phyloP scores from a whole-genome alignment of 345 rosid genomes.

The Orychophragmus violaceus region DNA sequence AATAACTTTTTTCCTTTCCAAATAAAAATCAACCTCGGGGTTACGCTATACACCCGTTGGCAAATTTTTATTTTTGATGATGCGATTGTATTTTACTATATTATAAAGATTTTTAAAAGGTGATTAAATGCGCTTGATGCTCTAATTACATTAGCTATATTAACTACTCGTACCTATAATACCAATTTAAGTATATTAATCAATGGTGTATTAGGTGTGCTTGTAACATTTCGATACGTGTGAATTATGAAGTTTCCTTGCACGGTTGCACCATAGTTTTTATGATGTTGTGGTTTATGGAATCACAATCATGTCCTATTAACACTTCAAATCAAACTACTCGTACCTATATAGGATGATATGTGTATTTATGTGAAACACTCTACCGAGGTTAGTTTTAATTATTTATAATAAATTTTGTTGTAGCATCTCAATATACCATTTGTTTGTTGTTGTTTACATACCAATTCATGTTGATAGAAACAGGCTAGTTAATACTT shows the following conservation, averaged over 20 bases:
- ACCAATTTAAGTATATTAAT: not conserved
- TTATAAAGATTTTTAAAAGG: not conserved
- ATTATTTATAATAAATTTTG: not conserved
- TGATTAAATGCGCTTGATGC: not conserved
- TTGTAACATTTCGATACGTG: not conserved
- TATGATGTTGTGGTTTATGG: slow-evolving; percentile 3
- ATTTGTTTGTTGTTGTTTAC: not conserved
- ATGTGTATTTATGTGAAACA: slow-evolving; percentile 3
- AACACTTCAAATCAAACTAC: slow-evolving; percentile 3
- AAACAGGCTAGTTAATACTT: not conserved
- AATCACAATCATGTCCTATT: slow-evolving; percentile 15
- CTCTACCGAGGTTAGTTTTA: not conserved
- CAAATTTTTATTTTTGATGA: not conserved
- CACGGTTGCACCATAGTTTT: slow-evolving; percentile 20
- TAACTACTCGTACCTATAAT: not conserved
- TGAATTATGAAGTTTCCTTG: slow-evolving; percentile 16
- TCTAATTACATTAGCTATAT: not conserved
- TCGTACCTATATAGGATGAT: not conserved
- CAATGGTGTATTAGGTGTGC: not conserved
- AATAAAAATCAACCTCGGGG: not conserved
- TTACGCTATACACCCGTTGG: not conserved
- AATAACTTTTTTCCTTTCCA: not conserved
- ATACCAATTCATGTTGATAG: not conserved
- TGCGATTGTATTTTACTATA: not conserved
- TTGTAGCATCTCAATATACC: not conserved